Percentiles rank a stretch among this genome's conserved stretches.
These are phyloP conservation scores for Cyclostephanos tholiformis DNA, from an alignment of 108 stramenopile genomes.

Conservation along the genomic window DNA sequence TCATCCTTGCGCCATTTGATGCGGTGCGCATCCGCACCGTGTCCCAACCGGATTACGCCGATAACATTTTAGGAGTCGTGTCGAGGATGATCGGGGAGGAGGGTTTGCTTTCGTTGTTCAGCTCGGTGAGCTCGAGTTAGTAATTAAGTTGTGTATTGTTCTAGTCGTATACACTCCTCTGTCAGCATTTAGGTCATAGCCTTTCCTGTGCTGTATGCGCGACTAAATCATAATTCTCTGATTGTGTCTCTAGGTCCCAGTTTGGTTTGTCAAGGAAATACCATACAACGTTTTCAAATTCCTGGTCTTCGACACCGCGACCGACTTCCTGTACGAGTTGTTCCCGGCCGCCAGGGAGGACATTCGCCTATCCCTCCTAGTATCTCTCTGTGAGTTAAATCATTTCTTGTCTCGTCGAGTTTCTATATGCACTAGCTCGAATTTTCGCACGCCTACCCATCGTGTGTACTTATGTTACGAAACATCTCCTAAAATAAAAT, in stretches of 20 bases:
- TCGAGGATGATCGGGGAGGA: conserved; percentile 63
- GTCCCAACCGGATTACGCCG: conserved; percentile 67
- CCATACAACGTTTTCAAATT: conserved; percentile 61
- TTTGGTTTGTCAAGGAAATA: conserved; percentile 39
- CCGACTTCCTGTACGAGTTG: conserved; percentile 52
- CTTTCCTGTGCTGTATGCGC: no score
- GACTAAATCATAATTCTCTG: no score
- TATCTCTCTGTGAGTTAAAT: conserved; percentile 46
- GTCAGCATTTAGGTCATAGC: no score
- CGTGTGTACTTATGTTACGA: no score
- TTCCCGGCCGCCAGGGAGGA: conserved; percentile 77
- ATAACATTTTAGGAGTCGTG: conserved; percentile 56
- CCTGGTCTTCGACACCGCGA: conserved; percentile 61
- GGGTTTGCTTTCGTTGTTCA: conserved; percentile 62
- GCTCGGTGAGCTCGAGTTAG: no score
- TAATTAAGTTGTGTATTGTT: no score
- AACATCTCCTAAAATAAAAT: no score
- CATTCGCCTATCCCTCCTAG: conserved; percentile 64
- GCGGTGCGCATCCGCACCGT: conserved; percentile 72
- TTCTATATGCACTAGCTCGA: no score
- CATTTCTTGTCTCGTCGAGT: no score
- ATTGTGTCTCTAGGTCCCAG: no score
- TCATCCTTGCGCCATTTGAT: conserved; percentile 72
- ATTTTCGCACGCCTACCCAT: no score
- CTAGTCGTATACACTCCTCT: no score